phyloP scores from a whole-genome alignment of 192 early-diverging fungal genomes.

The Oehlia diaphana region DNA sequence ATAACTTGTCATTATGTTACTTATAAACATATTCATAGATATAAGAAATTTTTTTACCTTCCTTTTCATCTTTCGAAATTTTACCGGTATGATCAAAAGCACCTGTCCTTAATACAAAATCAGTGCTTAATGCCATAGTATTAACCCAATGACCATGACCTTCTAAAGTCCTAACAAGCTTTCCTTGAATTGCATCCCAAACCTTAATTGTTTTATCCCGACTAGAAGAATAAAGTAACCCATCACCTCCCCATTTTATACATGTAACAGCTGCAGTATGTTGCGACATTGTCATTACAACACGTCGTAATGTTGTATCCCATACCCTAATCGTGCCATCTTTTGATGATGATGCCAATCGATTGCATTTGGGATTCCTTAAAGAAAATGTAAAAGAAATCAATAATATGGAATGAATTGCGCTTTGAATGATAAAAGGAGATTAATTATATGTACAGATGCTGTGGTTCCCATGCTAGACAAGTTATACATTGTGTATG shows the following conservation, averaged over 20 bases:
- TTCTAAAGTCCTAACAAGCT: conserved; percentile 76
- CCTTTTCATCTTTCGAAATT: conserved; percentile 56
- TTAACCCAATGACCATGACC: conserved; percentile 99
- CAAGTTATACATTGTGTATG: conserved; percentile 90
- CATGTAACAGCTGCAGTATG: conserved; percentile 94
- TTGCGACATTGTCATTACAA: conserved; percentile 76
- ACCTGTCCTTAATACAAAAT: conserved; percentile 88
- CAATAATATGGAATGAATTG: not conserved
- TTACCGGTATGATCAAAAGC: conserved; percentile 84
- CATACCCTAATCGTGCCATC: conserved; percentile 93
- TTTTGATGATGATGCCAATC: conserved; percentile 88
- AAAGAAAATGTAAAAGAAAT: not conserved
- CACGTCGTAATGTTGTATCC: conserved; percentile 78
- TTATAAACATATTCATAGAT: not conserved
- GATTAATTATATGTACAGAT: conserved; percentile 53
- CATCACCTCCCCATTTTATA: conserved; percentile 96
- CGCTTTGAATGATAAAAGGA: not conserved
- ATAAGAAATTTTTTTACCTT: conserved; percentile 38
- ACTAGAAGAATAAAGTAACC: conserved; percentile 87
- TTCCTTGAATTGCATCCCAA: conserved; percentile 81
- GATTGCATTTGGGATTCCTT: conserved; percentile 72
- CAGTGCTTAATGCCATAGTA: conserved; percentile 87
- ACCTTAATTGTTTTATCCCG: conserved; percentile 96
- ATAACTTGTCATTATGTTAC: not conserved
- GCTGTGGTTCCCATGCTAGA: conserved; percentile 92